Evolutionary conservation across 225 moss, liverwort and hornwort species (phyloP).

Genomic region (Neckera pumila): DNA sequence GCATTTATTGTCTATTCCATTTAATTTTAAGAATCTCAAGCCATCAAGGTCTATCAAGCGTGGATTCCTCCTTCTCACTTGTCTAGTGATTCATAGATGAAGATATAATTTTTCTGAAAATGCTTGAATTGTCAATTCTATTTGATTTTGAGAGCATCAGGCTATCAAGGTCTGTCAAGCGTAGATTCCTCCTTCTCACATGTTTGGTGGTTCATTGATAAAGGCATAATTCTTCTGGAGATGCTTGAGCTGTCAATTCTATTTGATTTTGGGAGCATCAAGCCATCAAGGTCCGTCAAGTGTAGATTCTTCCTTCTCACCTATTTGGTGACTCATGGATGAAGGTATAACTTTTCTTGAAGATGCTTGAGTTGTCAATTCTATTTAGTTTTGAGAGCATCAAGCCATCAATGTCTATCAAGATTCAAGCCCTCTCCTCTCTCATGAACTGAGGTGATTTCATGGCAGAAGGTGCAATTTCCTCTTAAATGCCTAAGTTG

Average conservation of each 20-base stretch:
- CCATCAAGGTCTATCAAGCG: neutral
- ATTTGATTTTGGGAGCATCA: neutral
- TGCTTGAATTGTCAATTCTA: neutral
- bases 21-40: neutral
- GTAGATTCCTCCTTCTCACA: rapidly evolving
- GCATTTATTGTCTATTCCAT: neutral
- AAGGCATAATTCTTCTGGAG: neutral
- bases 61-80: no score
- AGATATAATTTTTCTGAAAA: no score
- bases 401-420: neutral
- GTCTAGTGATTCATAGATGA: no score
- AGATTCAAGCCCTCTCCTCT: neutral
- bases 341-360: neutral
- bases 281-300: neutral
- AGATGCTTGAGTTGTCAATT: neutral
- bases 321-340: rapidly evolving
- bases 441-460: neutral
- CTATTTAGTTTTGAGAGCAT: neutral
- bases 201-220: neutral
- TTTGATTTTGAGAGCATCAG: neutral
- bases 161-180: no score
- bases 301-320: rapidly evolving
- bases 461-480: rapidly evolving
- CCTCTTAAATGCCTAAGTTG: neutral
- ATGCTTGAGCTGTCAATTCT: neutral